Percentiles rank a stretch among this genome's conserved stretches.
Evolutionary conservation across 164 flowering plant species (phyloP).

Genomic region (Vitis labrusca): DNA sequence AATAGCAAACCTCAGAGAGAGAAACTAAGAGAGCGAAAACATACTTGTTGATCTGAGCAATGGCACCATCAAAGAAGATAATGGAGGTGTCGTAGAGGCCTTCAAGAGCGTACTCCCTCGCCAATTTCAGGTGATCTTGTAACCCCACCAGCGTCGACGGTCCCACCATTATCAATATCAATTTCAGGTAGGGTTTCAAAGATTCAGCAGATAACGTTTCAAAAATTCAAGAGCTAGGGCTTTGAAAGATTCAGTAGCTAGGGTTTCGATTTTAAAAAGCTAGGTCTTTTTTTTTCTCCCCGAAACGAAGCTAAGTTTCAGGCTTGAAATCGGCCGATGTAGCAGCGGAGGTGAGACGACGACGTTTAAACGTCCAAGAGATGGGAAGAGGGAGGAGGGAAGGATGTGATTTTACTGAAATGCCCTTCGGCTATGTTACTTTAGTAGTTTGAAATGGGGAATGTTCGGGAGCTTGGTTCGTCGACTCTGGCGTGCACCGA

Average conservation of each 20-base stretch:
- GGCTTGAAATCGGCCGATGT: no score
- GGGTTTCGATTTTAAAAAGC: no score
- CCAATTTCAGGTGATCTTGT: constrained; percentile 91
- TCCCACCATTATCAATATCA: constrained; percentile 47
- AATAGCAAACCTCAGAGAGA: background rate
- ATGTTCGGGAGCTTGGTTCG: background rate
- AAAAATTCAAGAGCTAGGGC: no score
- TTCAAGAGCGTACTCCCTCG: constrained; percentile 90
- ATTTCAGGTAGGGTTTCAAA: no score
- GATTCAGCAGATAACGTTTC: no score
- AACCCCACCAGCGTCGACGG: constrained; percentile 56
- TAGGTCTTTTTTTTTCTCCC: no score
- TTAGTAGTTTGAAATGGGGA: background rate
- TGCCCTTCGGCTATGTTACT: constrained; percentile 1
- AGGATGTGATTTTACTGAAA: constrained; percentile 2
- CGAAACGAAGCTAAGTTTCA: no score
- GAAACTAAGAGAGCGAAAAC: background rate
- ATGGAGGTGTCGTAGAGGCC: constrained; percentile 91
- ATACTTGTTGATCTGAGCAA: constrained; percentile 99
- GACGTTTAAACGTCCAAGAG: constrained; percentile 25
- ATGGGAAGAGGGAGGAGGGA: background rate
- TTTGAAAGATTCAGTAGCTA: background rate
- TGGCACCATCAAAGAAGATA: constrained; percentile 97
- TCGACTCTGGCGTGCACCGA: background rate
- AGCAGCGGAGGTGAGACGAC: constrained; percentile 16